phyloP scores from a whole-genome alignment of 257 asterid species.

The Nicotiana sylvestris region DNA sequence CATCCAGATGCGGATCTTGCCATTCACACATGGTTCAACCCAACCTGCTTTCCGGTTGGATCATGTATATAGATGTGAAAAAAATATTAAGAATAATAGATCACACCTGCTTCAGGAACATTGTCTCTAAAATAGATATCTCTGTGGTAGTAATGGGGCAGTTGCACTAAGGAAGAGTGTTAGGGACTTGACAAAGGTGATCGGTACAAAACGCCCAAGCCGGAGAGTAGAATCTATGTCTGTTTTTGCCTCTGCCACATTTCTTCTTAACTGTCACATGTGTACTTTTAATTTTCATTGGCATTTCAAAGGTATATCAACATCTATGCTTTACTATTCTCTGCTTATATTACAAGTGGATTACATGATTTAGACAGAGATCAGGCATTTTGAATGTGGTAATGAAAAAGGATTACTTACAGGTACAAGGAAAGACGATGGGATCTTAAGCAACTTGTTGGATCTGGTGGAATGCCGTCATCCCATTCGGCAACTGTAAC shows the following conservation, averaged over 20 bases:
- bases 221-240: neutral
- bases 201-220: neutral
- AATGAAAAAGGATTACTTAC: neutral
- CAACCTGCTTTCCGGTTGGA: neutral
- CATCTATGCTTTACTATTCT: neutral
- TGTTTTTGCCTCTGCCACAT: neutral
- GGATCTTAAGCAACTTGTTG: slow-evolving; percentile 17
- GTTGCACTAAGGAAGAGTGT: neutral
- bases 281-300: neutral
- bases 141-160: neutral
- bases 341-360: neutral
- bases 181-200: neutral
- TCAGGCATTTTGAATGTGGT: neutral
- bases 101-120: neutral
- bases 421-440: slow-evolving; percentile 23
- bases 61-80: neutral
- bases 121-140: neutral
- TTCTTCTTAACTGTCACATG: neutral
- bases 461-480: slow-evolving; percentile 26
- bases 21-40: neutral
- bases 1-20: neutral
- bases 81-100: neutral
- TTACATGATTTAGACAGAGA: slow-evolving; percentile 1
- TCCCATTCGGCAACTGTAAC: slow-evolving; percentile 23
- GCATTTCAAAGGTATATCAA: slow-evolving; percentile 3